phyloP scores from a whole-genome alignment of 345 rosid genomes.

The Diplotaxis tenuifolia region DNA sequence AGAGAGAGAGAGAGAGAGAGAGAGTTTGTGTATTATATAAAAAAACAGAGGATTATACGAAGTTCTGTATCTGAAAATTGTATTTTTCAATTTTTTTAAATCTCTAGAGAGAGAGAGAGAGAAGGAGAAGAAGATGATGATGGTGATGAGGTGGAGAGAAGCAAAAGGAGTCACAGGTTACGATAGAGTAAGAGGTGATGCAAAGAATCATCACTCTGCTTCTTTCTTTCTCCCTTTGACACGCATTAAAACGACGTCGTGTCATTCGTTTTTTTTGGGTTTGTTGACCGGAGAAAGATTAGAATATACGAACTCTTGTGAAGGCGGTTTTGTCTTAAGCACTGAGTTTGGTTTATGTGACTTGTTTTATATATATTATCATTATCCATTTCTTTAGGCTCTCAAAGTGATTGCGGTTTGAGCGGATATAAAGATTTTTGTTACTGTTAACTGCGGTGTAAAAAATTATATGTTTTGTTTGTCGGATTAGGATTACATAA shows the following conservation, averaged over 20 bases:
- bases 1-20: conserved; percentile 6
- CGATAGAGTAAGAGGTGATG: conserved; percentile 46
- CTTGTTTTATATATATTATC: neutral
- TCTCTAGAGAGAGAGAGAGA: conserved; percentile 17
- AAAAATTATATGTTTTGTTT: too few species aligned
- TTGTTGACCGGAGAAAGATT: conserved; percentile 27
- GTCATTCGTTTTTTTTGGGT: neutral
- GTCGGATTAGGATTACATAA: too few species aligned
- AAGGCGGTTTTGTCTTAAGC: conserved; percentile 36
- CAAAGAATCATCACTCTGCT: conserved; percentile 47
- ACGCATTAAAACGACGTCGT: conserved; percentile 13
- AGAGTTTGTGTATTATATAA: conserved; percentile 26
- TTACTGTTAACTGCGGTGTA: too few species aligned
- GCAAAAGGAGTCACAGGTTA: conserved; percentile 37
- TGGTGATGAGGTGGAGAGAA: conserved; percentile 34
- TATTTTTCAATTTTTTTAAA: conserved; percentile 25
- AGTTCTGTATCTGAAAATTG: conserved; percentile 14
- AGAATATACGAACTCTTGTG: conserved; percentile 39
- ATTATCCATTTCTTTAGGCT: neutral
- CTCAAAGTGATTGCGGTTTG: too few species aligned
- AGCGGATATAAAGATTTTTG: too few species aligned
- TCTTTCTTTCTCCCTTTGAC: neutral
- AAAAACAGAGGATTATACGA: neutral
- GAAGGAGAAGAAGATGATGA: neutral
- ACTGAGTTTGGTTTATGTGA: conserved; percentile 14